Percentiles rank a stretch among this genome's conserved stretches.
These are phyloP conservation scores for Cyclotella sp. DNA, from an alignment of 108 stramenopile species.

Conservation along the genomic window DNA sequence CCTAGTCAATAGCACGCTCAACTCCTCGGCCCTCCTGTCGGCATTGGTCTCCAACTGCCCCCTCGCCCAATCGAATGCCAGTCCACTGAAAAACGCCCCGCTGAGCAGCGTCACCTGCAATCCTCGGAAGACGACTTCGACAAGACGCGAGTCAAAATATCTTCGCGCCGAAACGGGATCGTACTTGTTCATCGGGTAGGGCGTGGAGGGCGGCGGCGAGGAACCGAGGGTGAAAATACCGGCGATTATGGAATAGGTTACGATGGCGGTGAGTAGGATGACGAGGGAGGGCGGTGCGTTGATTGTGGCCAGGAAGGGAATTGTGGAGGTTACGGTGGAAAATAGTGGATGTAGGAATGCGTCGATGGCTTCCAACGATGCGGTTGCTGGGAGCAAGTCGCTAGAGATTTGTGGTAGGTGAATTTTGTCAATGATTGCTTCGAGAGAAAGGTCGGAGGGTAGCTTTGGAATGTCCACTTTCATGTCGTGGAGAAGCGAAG, in stretches of 20 bases:
- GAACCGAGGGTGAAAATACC: constrained; percentile 33
- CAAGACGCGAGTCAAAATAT: constrained; percentile 66
- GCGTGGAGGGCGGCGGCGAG: constrained; percentile 50
- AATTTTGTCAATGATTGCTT: too few species aligned
- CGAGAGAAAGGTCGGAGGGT: too few species aligned
- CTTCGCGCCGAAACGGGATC: constrained; percentile 67
- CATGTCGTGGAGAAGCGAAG: not conserved
- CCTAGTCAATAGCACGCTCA: constrained; percentile 67
- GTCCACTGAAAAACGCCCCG: constrained; percentile 33
- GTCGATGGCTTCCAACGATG: not conserved
- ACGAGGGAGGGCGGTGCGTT: constrained; percentile 28
- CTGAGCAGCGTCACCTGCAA: constrained; percentile 61
- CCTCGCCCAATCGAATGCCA: constrained; percentile 41
- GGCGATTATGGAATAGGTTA: constrained; percentile 39
- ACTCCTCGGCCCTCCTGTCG: constrained; percentile 67
- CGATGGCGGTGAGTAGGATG: constrained; percentile 31
- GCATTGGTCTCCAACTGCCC: constrained; percentile 66
- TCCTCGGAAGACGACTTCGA: constrained; percentile 49
- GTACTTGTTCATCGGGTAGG: constrained; percentile 73
- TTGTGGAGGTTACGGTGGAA: not conserved
- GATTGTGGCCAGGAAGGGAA: not conserved
- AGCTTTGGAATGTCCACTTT: not conserved
- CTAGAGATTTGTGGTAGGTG: too few species aligned
- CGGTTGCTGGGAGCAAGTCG: not conserved
- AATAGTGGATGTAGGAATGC: not conserved